Base-by-base conservation (phyloP, 202 grass and related monocot species). In the Panicum virgatum region DNA sequence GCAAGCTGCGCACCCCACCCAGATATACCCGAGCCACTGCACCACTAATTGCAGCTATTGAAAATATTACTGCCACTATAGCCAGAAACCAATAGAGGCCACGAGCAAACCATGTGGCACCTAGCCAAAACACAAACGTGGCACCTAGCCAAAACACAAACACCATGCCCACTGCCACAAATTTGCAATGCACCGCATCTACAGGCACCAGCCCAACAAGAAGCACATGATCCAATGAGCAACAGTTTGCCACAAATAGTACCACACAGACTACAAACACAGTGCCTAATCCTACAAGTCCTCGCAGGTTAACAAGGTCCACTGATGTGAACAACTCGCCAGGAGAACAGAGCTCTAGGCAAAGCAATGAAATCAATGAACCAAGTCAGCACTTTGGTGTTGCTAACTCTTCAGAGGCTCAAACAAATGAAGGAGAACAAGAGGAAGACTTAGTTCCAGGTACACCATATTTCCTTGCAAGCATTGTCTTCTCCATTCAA, bases 351-450 rank as follows among this genome's bases (percentile, higher is more conserved):
- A 69, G 66, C 42, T 69, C 66, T 18, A 69, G 42, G 13, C 66
- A 69, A 47, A 69, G 42, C 13, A 69, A 69, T 45, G 42, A 69
- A 1, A 47, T 47, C 13, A 18, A n/a, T 29, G 42, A 29, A 45
- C 0, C 0, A 0, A 2, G 6, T 30, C 12, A 12, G 1, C 25
- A 2, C 12, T 6, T 60, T 27, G 58, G 30, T 30, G 25, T 0
- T 16, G 26, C 11, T 16, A 61, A 6, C 43, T 45, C 2, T 61
- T 30, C 26, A 61, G 12, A 16, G 5, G 26, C 0, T 13, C 12
- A 30, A 2, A 15, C 58, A 32, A 1, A 18, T 15, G 12, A 46
- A 45, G 66, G 2, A 30, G 23, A 47, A 7, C 66, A 4, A 26
- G n/a, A 8, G 7, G 10, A n/a, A 2, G 66, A 45, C 40, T 69